Evolutionary conservation across 2,329 filamentous ascomycete genomes (phyloP), one percentile per base, ranked within the genome.

Genomic region (Fusarium azukiicola): DNA sequence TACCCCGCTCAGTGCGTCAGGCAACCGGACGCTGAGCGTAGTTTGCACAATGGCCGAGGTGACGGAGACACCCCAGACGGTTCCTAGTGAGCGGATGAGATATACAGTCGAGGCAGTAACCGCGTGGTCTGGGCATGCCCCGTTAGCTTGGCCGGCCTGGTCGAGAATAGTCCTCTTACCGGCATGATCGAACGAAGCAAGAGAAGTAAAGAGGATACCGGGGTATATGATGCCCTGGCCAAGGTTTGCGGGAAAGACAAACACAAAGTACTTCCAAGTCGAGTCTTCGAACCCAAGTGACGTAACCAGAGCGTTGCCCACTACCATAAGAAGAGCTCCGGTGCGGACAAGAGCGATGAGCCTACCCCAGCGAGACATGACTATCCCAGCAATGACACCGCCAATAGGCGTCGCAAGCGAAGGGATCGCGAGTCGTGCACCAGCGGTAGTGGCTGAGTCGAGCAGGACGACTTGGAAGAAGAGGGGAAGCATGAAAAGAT

Each of bases 391-490:
- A 11, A 91, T 85, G 2, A 94, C 86, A 11, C 92, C 93, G 1
- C 92, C 92, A 67, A 91, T 83, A 4, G 93, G 93, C 0, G 91
- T 91, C 0, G 92, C 93, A 14, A 95, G 82, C 0, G 93, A 94
- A 3, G 94, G 93, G 3, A 94, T 91, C 0, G 93, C 91, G 11
- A 96, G 91, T 3, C 94, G 91, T 10, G 93, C 90, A 2, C 95
- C 94, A 1, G 95, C 94, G 19, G 90, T 89, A 0, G 94, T 93
- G 0, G 95, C 92, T 0, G 92, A 92, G 74, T 95, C 94, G 4
- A 93, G 86, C 5, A 95, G 89, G 11, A 95, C 93, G 0, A 93
- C 93, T 79, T 95, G 94, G 83, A 95, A 96, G 86, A 95, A 96
- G 9, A 96, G 87, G 0, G 95, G 95, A 1, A 95, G 90, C 81